phyloP scores from a whole-genome alignment of 331 rosid genomes.

The Ulmus americana region DNA sequence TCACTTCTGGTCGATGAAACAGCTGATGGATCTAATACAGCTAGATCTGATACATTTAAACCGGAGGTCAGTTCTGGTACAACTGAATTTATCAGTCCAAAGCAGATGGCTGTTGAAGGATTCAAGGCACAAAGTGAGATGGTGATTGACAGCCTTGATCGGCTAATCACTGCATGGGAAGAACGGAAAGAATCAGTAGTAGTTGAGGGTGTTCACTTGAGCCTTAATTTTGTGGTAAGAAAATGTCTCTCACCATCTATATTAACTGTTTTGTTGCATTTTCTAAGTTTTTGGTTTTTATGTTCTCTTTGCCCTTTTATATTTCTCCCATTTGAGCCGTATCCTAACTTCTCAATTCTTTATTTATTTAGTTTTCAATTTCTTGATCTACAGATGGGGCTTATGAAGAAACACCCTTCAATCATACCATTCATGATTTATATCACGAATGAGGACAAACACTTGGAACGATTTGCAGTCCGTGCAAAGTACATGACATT shows the following conservation, averaged over 20 bases:
- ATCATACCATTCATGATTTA: constrained; percentile 91
- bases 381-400: constrained; percentile 75
- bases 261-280: constrained; percentile 2
- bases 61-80: constrained; percentile 33
- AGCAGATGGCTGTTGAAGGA: constrained; percentile 96
- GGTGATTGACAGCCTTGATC: constrained; percentile 99
- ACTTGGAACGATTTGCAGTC: constrained; percentile 93
- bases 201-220: constrained; percentile 97
- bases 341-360: no score
- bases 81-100: constrained; percentile 53
- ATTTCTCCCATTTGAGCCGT: background rate
- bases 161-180: constrained; percentile 96
- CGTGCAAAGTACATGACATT: constrained; percentile 98
- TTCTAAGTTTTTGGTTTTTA: background rate
- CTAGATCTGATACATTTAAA: constrained; percentile 35
- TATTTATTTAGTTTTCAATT: background rate
- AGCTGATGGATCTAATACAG: constrained; percentile 35
- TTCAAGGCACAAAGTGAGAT: constrained; percentile 98
- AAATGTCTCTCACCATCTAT: constrained; percentile 14
- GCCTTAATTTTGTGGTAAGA: constrained; percentile 93
- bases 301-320: constrained; percentile 3
- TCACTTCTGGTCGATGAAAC: constrained; percentile 52
- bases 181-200: constrained; percentile 88
- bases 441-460: constrained; percentile 92
- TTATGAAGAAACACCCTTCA: constrained; percentile 96